Evolutionary conservation across 208 protist genomes (phyloP), one percentile per base, ranked within the genome.

Genomic region (Novymonas esmeraldas): DNA sequence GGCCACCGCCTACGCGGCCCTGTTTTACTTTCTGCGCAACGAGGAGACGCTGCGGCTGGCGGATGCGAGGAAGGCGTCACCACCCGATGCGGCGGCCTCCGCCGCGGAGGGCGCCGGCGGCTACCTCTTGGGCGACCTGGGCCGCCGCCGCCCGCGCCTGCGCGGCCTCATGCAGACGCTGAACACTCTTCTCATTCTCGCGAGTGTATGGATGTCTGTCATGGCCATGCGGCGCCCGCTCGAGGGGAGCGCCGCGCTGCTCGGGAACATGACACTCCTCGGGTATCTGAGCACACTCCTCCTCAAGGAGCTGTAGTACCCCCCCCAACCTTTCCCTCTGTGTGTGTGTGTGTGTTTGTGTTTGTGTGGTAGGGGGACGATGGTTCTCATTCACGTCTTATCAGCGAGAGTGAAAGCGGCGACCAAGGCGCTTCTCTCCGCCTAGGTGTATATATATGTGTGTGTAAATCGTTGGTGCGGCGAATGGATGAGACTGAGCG

Each of bases 221-320:
- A 71, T 93, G 26, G 69, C 79, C 13, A 34, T 87, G 18, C 82
- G 87, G 5, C 79, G 87, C 6, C 87, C 87, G 5, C 42, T 93
- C 22, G 87, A 93, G 38, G 83, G 87, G 6, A 52, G 52, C 9
- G 69, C 84, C 31, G 64, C 73, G 14, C 54, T 82, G 18, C 28
- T 78, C 34, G 79, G 85, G 16, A 69, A 84, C 28, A 84, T 81
- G 60, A 50, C 70, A 20, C 63, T 85, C 6, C 62, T 79, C 29
- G 7, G 73, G 10, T 82, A 77, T 38, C 33, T 88, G 29, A 33
- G 46, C 49, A 78, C 77, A 0, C 34, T 64, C 11, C 51, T 82
- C 29, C 59, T 75, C 5, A 63, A 59, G 28, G 68, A 63, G 31
- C 56, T 76, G 61, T 82, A 52, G 49, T 18, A 3, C 28, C 18